Evolutionary conservation across 2,329 filamentous ascomycete species (phyloP), one percentile per base, ranked within the genome.

Genomic region (Colletotrichum musicola): DNA sequence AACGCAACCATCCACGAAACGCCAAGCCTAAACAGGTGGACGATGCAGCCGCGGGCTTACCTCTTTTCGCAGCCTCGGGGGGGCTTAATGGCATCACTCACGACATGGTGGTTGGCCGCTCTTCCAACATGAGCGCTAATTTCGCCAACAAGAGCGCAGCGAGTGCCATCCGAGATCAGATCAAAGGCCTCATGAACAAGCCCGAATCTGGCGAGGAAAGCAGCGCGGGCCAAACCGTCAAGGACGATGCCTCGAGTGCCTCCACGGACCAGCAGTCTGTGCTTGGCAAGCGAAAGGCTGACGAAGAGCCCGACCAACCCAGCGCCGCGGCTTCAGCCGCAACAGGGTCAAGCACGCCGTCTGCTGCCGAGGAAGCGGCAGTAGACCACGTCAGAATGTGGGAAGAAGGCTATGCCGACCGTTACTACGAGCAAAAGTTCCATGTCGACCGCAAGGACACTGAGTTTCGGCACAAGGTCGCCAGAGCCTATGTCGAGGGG

Each of bases 371-470:
- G 62, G 91, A 90, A 47, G 86, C 88, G 18, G 89, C 92, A 2
- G 85, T 90, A 69, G 96, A 99, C 76, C 93, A 91, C 18, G 93
- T 99, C 60, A 89, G 92, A 68, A 84, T 99, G 13, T 99, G 96
- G 96, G 96, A 99, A 77, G 91, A 95, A 60, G 96, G 96, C 7
- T 99, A 99, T 78, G 91, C 92, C 58, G 95, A 98, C 80, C 89
- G 96, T 54, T 99, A 99, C 80, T 99, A 99, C 77, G 92, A 97
- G 78, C 94, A 97, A 78, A 99, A 99, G 78, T 99, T 99, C 76
- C 86, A 93, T 57, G 93, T 93, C 54, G 90, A 93, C 67, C 90
- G 93, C 2, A 88, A 91, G 61, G 93, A 99, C 78, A 85, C 92
- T 56, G 92, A 90, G 59, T 98, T 98, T 80, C 92, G 95, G 62